Percentiles rank a stretch among this genome's conserved stretches.
Evolutionary conservation across 2,329 filamentous ascomycete species (phyloP).

Genomic region (Grosmannia huntii): DNA sequence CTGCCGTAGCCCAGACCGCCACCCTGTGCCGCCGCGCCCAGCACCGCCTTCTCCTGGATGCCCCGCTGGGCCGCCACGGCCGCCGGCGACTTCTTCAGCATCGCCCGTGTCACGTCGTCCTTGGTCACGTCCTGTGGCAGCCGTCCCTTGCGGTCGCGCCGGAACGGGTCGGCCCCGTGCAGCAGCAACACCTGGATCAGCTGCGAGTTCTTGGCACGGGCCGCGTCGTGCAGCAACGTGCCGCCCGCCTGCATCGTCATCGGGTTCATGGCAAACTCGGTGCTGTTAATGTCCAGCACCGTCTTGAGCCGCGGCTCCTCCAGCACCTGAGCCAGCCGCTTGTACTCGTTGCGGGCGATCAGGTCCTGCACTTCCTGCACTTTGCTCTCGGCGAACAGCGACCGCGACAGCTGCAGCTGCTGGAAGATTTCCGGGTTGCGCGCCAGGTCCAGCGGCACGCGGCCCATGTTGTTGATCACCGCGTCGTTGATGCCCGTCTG

Average conservation of each 20-base stretch:
- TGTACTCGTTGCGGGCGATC: constrained; percentile 61
- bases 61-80: constrained; percentile 88
- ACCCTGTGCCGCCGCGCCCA: constrained; percentile 58
- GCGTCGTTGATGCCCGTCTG: constrained; percentile 80
- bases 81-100: constrained; percentile 88
- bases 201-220: constrained; percentile 71
- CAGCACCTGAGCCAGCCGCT: constrained; percentile 62
- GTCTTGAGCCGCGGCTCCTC: constrained; percentile 78
- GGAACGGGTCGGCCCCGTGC: constrained; percentile 92
- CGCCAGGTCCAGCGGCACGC: constrained; percentile 76
- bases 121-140: constrained; percentile 93
- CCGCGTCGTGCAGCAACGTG: constrained; percentile 85
- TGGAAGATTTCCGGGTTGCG: constrained; percentile 93
- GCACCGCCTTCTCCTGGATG: constrained; percentile 92
- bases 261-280: constrained; percentile 74
- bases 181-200: constrained; percentile 83
- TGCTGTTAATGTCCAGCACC: constrained; percentile 81
- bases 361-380: constrained; percentile 73
- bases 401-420: constrained; percentile 78
- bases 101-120: constrained; percentile 76
- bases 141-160: constrained; percentile 87
- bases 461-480: constrained; percentile 70
- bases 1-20: constrained; percentile 18
- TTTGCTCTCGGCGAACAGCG: constrained; percentile 78
- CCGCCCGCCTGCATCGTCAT: constrained; percentile 71